Percentiles rank a stretch among this genome's conserved stretches.
Evolutionary conservation across 2,329 filamentous ascomycete species (phyloP).

Genomic region (Aspergillus sp.): DNA sequence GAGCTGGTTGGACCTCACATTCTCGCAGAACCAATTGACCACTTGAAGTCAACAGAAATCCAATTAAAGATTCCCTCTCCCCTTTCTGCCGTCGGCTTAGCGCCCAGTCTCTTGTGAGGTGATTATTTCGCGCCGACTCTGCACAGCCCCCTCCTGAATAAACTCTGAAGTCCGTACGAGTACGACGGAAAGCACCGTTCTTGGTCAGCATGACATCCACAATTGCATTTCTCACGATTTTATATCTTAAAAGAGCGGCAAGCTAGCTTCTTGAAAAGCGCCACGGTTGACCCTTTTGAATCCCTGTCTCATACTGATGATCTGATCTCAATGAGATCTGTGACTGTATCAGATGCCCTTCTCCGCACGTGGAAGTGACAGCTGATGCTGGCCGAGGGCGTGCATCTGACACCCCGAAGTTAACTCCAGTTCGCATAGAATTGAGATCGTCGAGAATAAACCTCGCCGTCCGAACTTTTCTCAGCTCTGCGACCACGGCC

Average conservation of each 20-base stretch:
- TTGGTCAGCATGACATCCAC: neutral
- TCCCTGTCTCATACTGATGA: neutral
- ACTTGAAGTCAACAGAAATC: neutral
- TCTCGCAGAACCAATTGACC: neutral
- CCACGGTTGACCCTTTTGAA: neutral
- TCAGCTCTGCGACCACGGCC: neutral
- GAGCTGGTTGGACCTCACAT: no score
- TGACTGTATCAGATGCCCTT: conserved; percentile 1
- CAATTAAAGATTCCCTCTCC: neutral
- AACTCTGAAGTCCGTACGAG: neutral
- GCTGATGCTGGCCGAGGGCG: neutral
- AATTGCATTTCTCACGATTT: neutral
- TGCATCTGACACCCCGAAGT: conserved; percentile 1
- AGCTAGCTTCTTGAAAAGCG: neutral
- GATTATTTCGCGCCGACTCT: conserved; percentile 6
- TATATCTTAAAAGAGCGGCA: neutral
- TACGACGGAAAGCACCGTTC: neutral
- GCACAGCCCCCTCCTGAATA: conserved; percentile 9
- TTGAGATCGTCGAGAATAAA: neutral
- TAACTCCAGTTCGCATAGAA: neutral
- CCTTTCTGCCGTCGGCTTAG: neutral
- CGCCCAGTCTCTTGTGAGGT: conserved; percentile 5
- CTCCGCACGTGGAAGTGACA: conserved; percentile 9
- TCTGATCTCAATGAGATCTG: neutral
- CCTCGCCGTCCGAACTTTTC: no score